Percentiles rank a stretch among this genome's conserved stretches.
Evolutionary conservation across 2,329 filamentous ascomycete genomes (phyloP).

Genomic region (Chaetomium sp.): DNA sequence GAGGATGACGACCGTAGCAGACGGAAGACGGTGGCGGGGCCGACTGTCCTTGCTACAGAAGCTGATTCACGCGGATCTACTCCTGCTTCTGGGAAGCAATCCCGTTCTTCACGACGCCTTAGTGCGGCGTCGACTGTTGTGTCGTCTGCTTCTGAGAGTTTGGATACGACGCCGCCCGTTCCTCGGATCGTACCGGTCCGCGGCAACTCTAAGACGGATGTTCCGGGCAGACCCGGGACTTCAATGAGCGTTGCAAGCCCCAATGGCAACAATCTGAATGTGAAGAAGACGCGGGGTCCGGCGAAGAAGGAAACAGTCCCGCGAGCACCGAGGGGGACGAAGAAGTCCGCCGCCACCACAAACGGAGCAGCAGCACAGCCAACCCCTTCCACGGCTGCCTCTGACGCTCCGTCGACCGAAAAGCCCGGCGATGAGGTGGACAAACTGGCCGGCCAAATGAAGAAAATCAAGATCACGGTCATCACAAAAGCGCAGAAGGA

Average conservation of each 20-base stretch:
- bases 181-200: slow-evolving; percentile 26
- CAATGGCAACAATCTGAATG: slow-evolving; percentile 46
- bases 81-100: slow-evolving; percentile 34
- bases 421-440: slow-evolving; percentile 50
- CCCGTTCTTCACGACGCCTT: slow-evolving; percentile 49
- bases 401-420: slow-evolving; percentile 20
- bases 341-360: slow-evolving; percentile 40
- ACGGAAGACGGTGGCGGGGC: slow-evolving; percentile 63
- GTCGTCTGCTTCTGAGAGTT: slow-evolving; percentile 34
- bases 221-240: slow-evolving; percentile 47
- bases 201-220: slow-evolving; percentile 42
- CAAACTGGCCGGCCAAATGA: slow-evolving; percentile 59
- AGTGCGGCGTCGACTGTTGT: slow-evolving; percentile 50
- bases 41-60: slow-evolving; percentile 50
- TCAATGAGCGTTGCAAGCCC: slow-evolving; percentile 46
- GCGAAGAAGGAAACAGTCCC: slow-evolving; percentile 47
- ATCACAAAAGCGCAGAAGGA: slow-evolving; percentile 62
- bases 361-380: slow-evolving; percentile 25
- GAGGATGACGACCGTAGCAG: slow-evolving; percentile 52
- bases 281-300: slow-evolving; percentile 62
- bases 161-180: slow-evolving; percentile 31
- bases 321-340: slow-evolving; percentile 41
- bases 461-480: slow-evolving; percentile 64
- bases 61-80: slow-evolving; percentile 37
- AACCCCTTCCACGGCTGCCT: slow-evolving; percentile 17